These are phyloP conservation scores for Tolypocladium endophyticum DNA, from an alignment of 2,329 filamentous ascomycete species.

Conservation along the genomic window DNA sequence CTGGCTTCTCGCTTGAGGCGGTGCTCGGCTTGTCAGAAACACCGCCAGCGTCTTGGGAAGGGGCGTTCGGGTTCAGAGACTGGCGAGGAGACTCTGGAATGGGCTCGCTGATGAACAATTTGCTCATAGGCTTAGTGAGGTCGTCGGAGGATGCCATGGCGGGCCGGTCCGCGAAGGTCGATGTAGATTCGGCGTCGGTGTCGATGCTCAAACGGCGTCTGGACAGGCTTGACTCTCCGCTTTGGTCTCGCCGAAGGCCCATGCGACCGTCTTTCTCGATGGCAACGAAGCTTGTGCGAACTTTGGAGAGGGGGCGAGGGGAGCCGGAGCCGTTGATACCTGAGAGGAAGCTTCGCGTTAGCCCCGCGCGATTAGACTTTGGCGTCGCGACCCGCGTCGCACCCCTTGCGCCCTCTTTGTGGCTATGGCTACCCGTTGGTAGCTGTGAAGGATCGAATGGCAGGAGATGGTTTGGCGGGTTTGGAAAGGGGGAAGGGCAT, in stretches of 20 bases:
- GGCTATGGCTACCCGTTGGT: neutral
- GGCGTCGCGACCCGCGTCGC: neutral
- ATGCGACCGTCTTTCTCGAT: slow-evolving; percentile 56
- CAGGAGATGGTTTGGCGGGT: neutral
- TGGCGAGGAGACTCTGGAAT: slow-evolving; percentile 31
- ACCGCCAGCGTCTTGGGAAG: slow-evolving; percentile 8
- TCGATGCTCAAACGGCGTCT: slow-evolving; percentile 24
- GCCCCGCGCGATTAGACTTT: slow-evolving; percentile 7
- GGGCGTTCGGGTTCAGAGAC: slow-evolving; percentile 6
- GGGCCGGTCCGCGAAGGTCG: slow-evolving; percentile 26
- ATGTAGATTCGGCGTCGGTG: slow-evolving; percentile 20
- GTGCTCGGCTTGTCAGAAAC: slow-evolving; percentile 22
- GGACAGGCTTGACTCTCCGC: slow-evolving; percentile 26
- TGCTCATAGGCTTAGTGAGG: slow-evolving; percentile 6
- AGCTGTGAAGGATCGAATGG: neutral
- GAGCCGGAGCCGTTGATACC: slow-evolving; percentile 32
- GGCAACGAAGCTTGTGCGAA: slow-evolving; percentile 65
- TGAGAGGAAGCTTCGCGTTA: slow-evolving; percentile 12
- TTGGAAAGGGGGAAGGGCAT: neutral
- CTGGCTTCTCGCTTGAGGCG: slow-evolving; percentile 30
- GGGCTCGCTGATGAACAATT: slow-evolving; percentile 22
- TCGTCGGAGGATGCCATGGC: slow-evolving; percentile 17
- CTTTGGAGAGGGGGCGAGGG: slow-evolving; percentile 60
- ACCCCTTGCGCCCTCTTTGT: neutral
- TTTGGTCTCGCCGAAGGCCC: slow-evolving; percentile 34